Evolutionary conservation across 225 moss, liverwort and hornwort genomes (phyloP).

Genomic region (Pleurozium schreberi): DNA sequence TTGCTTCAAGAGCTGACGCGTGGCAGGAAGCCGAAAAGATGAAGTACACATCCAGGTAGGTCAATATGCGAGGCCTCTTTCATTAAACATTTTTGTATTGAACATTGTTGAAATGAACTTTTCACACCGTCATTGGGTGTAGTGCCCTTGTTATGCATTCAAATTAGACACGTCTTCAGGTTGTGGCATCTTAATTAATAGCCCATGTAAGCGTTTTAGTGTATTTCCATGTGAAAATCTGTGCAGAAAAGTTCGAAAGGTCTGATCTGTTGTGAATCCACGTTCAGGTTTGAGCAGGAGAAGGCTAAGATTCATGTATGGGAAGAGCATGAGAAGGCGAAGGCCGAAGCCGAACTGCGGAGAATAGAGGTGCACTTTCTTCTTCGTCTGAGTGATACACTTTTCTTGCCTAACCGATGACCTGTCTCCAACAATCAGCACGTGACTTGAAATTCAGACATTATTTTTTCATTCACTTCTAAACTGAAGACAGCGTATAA

Average conservation of each 20-base stretch:
- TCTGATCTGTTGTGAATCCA: neutral
- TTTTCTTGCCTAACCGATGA: neutral
- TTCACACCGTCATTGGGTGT: neutral
- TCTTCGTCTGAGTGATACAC: neutral
- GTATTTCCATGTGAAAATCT: neutral
- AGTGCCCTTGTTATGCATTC: no score
- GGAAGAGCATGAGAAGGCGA: constrained; percentile 80
- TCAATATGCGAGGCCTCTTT: neutral
- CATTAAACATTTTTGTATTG: no score
- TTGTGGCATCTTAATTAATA: no score
- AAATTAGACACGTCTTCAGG: no score
- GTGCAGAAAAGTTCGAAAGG: neutral
- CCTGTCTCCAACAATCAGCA: neutral
- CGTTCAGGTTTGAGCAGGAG: constrained; percentile 55
- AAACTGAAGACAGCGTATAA: no score
- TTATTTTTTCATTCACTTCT: neutral
- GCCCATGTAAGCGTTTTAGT: no score
- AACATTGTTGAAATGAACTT: neutral
- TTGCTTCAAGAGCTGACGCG: constrained; percentile 45
- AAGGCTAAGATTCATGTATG: constrained; percentile 68
- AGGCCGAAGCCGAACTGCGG: constrained; percentile 76
- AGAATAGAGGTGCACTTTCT: constrained; percentile 50
- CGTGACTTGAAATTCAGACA: no score
- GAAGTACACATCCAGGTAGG: constrained; percentile 57
- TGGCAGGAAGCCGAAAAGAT: constrained; percentile 80